A percentile compares a stretch with the other conserved stretches of the same genome.
Evolutionary conservation across 331 rosid species (phyloP).

Genomic region (Quercus phellos): DNA sequence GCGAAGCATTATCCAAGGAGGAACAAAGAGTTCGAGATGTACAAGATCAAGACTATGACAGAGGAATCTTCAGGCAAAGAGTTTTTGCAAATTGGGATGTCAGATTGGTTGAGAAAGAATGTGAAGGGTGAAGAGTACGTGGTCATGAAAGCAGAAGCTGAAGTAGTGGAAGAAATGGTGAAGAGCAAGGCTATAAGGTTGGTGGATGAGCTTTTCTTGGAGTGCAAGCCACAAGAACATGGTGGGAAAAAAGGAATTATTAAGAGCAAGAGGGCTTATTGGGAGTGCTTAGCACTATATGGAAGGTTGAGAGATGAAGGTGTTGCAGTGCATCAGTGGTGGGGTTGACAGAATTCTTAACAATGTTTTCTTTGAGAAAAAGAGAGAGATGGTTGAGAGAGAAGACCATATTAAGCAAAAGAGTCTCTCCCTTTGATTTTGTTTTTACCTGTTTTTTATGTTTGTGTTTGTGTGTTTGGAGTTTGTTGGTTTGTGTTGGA

Average conservation of each 20-base stretch:
- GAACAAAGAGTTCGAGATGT: slow-evolving; percentile 60
- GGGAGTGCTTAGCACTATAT: slow-evolving; percentile 82
- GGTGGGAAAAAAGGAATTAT: not conserved
- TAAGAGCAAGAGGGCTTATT: slow-evolving; percentile 55
- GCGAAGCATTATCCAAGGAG: slow-evolving; percentile 54
- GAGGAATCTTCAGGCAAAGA: slow-evolving; percentile 25
- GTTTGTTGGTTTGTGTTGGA: not conserved
- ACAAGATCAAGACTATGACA: slow-evolving; percentile 45
- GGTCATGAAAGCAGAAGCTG: slow-evolving; percentile 87
- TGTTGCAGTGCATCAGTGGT: slow-evolving; percentile 93
- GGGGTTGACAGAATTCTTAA: slow-evolving; percentile 40
- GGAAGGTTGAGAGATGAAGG: slow-evolving; percentile 77
- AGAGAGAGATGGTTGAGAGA: slow-evolving; percentile 5
- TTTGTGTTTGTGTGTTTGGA: slow-evolving; percentile 3
- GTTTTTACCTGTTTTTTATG: not conserved
- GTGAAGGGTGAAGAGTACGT: slow-evolving; percentile 76
- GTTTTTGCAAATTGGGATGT: slow-evolving; percentile 35
- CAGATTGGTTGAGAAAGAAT: slow-evolving; percentile 61
- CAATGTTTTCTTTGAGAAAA: not conserved
- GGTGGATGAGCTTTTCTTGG: slow-evolving; percentile 87
- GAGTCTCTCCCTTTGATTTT: not conserved
- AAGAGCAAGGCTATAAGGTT: slow-evolving; percentile 38
- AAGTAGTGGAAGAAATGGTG: slow-evolving; percentile 73
- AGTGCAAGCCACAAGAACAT: slow-evolving; percentile 52
- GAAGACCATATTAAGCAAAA: not conserved